These are phyloP conservation scores for Beauveria sp. DNA, from an alignment of 2,329 filamentous ascomycete species.

Conservation along the genomic window DNA sequence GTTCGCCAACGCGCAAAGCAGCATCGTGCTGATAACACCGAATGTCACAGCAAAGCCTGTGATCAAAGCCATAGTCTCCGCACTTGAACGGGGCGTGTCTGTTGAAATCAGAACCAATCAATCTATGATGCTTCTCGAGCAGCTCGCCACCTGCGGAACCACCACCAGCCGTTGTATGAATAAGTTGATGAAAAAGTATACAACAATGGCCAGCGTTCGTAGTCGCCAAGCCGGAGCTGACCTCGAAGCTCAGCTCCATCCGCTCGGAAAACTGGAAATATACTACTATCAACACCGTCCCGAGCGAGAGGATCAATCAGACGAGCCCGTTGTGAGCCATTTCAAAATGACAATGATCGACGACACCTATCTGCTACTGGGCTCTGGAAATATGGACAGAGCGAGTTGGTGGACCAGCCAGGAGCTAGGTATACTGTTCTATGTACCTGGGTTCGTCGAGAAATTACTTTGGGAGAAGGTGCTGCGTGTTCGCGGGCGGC, in stretches of 20 bases:
- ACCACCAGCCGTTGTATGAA: conserved; percentile 60
- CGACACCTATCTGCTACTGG: conserved; percentile 57
- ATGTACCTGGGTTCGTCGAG: conserved; percentile 32
- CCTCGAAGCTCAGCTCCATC: conserved; percentile 35
- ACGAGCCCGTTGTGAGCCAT: conserved; percentile 66
- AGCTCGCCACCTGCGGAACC: conserved; percentile 71
- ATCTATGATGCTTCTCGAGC: conserved; percentile 69
- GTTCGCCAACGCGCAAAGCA: conserved; percentile 47
- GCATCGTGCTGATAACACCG: conserved; percentile 66
- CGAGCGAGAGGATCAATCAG: conserved; percentile 21
- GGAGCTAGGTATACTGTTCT: conserved; percentile 63
- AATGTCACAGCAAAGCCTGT: conserved; percentile 66
- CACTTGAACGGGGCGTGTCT: conserved; percentile 58
- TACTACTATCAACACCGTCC: conserved; percentile 47
- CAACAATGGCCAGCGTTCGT: conserved; percentile 19
- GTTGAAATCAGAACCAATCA: conserved; percentile 61
- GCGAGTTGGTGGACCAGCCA: conserved; percentile 85
- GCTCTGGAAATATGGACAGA: conserved; percentile 77
- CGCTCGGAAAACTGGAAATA: conserved; percentile 46
- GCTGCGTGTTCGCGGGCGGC: conserved; percentile 26
- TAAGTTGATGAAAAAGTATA: conserved; percentile 50
- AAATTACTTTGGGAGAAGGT: conserved; percentile 32
- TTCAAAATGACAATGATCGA: conserved; percentile 73
- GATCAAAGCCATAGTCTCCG: conserved; percentile 51
- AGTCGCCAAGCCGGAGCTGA: conserved; percentile 21